A percentile compares a stretch with the other conserved stretches of the same genome.
Conservation (phyloP, 2,329 filamentous ascomycete species). For the Diaporthe sp. region DNA sequence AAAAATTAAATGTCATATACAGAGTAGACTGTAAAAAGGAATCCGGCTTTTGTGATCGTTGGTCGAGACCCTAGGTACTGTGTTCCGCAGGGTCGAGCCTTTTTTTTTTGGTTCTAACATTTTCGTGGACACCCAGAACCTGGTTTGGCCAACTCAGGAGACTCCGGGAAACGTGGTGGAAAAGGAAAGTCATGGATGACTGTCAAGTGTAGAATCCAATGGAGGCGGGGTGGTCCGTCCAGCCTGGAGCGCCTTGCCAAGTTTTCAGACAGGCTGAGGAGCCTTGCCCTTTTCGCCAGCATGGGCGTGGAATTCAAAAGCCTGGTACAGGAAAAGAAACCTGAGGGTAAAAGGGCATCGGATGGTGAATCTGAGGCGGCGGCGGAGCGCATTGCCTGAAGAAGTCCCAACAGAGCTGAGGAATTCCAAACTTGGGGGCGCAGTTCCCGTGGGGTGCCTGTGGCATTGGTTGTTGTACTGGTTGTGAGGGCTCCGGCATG, state of each 20-base stretch:
- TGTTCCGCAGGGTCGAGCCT: constrained; percentile 5
- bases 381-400: constrained; percentile 65
- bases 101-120: constrained; percentile 1
- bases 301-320: constrained; percentile 17
- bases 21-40: constrained; percentile 31
- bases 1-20: constrained; percentile 27
- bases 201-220: neutral
- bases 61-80: constrained; percentile 2
- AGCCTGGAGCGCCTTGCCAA: neutral
- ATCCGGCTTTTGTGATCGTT: constrained; percentile 20
- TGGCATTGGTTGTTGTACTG: constrained; percentile 47
- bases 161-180: neutral
- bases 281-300: neutral
- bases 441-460: constrained; percentile 47
- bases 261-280: neutral
- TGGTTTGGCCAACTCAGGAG: neutral
- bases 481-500: constrained; percentile 52
- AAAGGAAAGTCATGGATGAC: neutral
- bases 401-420: constrained; percentile 66
- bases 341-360: constrained; percentile 65
- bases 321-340: constrained; percentile 54
- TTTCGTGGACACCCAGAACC: neutral
- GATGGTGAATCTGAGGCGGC: constrained; percentile 60
- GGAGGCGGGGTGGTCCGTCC: neutral
- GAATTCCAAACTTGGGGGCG: constrained; percentile 62